Percentiles rank a stretch among this genome's conserved stretches.
phyloP scores from a whole-genome alignment of 108 stramenopile species.

The Cyclotella sp. region DNA sequence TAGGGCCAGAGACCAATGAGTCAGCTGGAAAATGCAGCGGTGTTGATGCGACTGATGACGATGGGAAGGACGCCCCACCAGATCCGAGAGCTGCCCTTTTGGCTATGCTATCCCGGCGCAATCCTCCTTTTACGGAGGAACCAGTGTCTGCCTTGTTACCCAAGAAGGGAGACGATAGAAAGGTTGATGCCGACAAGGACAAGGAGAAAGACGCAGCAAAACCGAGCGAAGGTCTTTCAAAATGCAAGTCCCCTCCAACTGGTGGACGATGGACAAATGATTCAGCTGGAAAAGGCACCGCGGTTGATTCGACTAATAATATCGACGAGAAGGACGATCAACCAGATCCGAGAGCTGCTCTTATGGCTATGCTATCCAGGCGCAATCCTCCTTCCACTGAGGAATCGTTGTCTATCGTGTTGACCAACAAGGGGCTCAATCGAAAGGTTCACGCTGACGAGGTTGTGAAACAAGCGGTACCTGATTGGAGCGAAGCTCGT shows the following conservation, averaged over 20 bases:
- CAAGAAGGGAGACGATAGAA: no score
- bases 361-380: neutral
- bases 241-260: no score
- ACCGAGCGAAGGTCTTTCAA: no score
- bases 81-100: conserved; percentile 8
- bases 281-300: no score
- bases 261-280: no score
- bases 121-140: neutral
- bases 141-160: neutral
- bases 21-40: neutral
- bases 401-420: neutral
- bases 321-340: neutral
- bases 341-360: neutral
- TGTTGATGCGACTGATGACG: neutral
- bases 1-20: neutral
- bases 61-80: neutral
- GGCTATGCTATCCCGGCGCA: conserved; percentile 1
- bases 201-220: neutral
- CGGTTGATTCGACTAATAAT: neutral
- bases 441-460: neutral
- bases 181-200: neutral
- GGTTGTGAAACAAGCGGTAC: neutral
- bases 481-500: no score
- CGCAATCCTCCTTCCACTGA: conserved; percentile 1
- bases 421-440: no score